Evolutionary conservation across 2,329 filamentous ascomycete genomes (phyloP), one percentile per base, ranked within the genome.

Genomic region (Pseudocercospora macadamiae): DNA sequence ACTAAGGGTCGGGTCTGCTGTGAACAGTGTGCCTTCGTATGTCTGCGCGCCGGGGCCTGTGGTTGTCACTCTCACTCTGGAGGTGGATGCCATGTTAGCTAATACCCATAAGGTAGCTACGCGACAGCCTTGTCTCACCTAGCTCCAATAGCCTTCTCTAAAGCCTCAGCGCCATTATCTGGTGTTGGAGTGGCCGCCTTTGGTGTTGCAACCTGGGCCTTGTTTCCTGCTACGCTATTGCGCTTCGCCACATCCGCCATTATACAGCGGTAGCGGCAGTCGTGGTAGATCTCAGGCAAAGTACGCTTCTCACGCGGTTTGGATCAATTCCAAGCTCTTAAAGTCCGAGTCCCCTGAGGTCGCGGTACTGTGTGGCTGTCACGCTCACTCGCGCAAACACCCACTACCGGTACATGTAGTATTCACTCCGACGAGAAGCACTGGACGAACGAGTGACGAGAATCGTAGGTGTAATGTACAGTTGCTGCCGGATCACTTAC

Each of bases 1-100:
- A 66, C 86, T 86, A 57, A 83, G 83, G 66, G 84, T 76, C 23
- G 84, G 83, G 70, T 82, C 84, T 45, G 82, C 83, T 25, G 84
- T 86, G 73, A 85, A 87, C 58, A 88, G 78, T 16, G 79, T 85
- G 67, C 86, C 86, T 72, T 88, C 85, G 59, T 85, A 74, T 21
- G 79, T 82, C 42, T 79, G 78, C 53, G 80, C 75, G 55, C 77
- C 71, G 6, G 79, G 79, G 25, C 79, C 74, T 14, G 79, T 77
- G 51, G 83, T 86, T 56, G 79, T 85, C 64, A 88, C 73, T 65
- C 82, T 84, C 21, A 55, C 37, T 44, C 19, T 45, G 9, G 9
- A 16, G 19, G 2, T 28, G 21, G 16, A 12, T 21, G 19, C 16
- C 26, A 16, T 7, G 18, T 36, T 36, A 45, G 18, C 23, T 12